Base-by-base conservation (phyloP, 169 alveolate species). In the Plasmodium ovale region DNA sequence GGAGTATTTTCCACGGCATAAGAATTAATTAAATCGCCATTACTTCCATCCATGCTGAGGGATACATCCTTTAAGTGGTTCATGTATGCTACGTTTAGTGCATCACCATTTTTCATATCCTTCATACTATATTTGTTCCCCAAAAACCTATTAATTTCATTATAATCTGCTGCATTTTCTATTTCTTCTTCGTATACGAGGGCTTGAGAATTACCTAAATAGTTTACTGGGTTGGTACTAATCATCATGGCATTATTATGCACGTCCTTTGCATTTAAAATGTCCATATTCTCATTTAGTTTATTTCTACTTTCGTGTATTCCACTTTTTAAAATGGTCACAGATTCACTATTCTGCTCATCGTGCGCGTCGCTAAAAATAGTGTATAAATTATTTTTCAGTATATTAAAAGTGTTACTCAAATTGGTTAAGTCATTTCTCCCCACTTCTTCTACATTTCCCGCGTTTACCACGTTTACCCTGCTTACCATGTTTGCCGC, bases 371-470 rank as follows among this genome's bases (percentile, higher is more conserved):
- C 87, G 31, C 56, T 72, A 25, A 72, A 53, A 47, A 21, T 68
- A 44, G 39, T 56, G 44, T 82, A 82, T 51, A 82, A 29, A 27
- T 82, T 68, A 65, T 82, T 82, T 70, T 70, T 82, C 27, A 82
- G 37, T 35, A 56, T 65, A 56, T 54, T 67, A 16, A 82, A 10
- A 23, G 90, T 82, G 39, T 49, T 65, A 19, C 67, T 82, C n/a
- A 82, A 39, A 37, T 59, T 59, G 21, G 35, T 42, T 42, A 51
- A 14, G 42, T 65, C 85, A 39, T 82, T 82, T 60, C 42, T 68
- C 31, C 21, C 51, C 0, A 31, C 21, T 37, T 12, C 59, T 35
- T 59, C 74, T 49, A 65, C n/a, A 65, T 59, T 19, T 59, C 33
- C 53, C n/a, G 25, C 56, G 2, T 64, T 25, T 64, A 31, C 33